Evolutionary conservation across 495 filamentous ascomycete genomes (phyloP).

Genomic region (Aspergillus hancockii): DNA sequence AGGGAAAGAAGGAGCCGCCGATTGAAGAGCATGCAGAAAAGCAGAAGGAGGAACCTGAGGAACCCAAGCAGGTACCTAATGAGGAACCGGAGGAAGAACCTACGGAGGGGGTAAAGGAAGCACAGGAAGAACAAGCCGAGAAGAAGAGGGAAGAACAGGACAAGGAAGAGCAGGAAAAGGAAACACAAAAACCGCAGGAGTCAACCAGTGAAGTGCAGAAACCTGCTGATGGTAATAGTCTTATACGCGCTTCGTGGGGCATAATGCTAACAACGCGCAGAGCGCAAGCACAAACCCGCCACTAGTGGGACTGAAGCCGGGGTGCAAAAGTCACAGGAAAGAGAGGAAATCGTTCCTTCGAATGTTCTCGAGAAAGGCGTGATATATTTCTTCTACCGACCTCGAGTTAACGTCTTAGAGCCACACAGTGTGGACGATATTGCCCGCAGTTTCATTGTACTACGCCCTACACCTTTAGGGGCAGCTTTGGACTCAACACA

Average conservation of each 20-base stretch:
- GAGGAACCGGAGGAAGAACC: not conserved
- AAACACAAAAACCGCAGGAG: not conserved
- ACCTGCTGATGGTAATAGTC: not conserved
- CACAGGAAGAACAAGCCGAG: not conserved
- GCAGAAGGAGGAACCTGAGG: conserved; percentile 26
- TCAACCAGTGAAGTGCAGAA: not conserved
- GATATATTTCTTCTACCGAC: conserved; percentile 91
- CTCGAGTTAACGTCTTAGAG: conserved; percentile 71
- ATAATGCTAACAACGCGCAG: not conserved
- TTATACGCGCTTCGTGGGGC: not conserved
- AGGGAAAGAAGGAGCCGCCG: conserved; percentile 7
- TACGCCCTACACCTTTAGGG: conserved; percentile 72
- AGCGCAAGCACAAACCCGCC: conserved; percentile 18
- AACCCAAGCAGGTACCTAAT: no score
- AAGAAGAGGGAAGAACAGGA: not conserved
- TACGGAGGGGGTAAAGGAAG: conserved; percentile 1
- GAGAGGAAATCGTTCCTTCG: conserved; percentile 62
- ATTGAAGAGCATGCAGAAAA: conserved; percentile 9
- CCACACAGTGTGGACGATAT: conserved; percentile 72
- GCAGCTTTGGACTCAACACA: conserved; percentile 62
- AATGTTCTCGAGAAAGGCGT: conserved; percentile 87
- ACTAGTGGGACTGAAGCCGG: conserved; percentile 21
- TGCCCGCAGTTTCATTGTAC: conserved; percentile 77
- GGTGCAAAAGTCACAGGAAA: conserved; percentile 41
- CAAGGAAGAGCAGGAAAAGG: not conserved